Percentiles rank a stretch among this genome's conserved stretches.
phyloP scores from a whole-genome alignment of 1,284 basidiomycete genomes.

The Volvariella volvacea region DNA sequence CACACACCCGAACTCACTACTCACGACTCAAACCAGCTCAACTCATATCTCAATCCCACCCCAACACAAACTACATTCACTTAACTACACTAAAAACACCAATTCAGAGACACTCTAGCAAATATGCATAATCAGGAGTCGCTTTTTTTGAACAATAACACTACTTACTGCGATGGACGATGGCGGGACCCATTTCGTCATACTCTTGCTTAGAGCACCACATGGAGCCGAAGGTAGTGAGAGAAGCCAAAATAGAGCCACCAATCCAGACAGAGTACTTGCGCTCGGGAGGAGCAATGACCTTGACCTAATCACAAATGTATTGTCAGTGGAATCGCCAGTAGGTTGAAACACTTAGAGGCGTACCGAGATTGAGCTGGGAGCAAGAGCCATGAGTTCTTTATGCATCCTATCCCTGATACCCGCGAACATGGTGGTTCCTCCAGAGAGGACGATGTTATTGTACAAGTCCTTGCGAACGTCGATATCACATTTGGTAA shows the following conservation, averaged over 20 bases:
- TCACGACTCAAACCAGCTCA: too few relatives aligned
- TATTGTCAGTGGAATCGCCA: not conserved
- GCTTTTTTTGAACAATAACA: too few relatives aligned
- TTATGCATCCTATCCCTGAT: constrained; percentile 85
- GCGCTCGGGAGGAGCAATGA: constrained; percentile 62
- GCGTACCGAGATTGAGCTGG: constrained; percentile 63
- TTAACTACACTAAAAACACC: too few relatives aligned
- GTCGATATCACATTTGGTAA: constrained; percentile 51
- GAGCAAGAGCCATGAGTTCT: constrained; percentile 72
- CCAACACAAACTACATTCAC: too few relatives aligned
- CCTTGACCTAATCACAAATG: constrained; percentile 35
- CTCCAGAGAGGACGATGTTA: constrained; percentile 80
- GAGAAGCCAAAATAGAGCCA: constrained; percentile 68
- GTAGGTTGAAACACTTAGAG: too few relatives aligned
- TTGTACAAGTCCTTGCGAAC: constrained; percentile 74
- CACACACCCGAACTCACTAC: too few relatives aligned
- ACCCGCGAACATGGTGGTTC: constrained; percentile 85
- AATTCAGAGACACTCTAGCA: too few relatives aligned
- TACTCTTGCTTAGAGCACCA: constrained; percentile 59
- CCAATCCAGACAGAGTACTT: constrained; percentile 13
- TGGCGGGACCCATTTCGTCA: constrained; percentile 33
- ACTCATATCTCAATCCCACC: too few relatives aligned
- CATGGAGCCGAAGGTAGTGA: constrained; percentile 75
- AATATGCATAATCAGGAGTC: too few relatives aligned
- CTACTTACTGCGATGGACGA: constrained; percentile 33